Evolutionary conservation across 768 basidiomycete genomes (phyloP).

Genomic region (Bullera alba): DNA sequence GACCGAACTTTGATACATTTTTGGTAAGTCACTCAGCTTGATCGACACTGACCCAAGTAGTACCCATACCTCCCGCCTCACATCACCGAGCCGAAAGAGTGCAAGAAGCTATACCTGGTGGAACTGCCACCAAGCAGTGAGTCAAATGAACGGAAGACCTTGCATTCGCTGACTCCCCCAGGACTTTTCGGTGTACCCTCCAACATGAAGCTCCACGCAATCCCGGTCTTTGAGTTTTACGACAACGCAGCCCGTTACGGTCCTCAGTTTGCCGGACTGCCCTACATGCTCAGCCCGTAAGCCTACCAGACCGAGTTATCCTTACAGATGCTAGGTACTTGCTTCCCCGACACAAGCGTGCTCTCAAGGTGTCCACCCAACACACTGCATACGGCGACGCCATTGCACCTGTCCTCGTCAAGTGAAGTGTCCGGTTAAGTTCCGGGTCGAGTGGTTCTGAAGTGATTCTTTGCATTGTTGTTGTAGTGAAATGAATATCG

Average conservation of each 20-base stretch:
- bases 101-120: slow-evolving; percentile 90
- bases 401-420: too few species aligned
- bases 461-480: too few species aligned
- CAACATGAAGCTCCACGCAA: slow-evolving; percentile 97
- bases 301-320: slow-evolving; percentile 18
- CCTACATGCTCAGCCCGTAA: slow-evolving; percentile 78
- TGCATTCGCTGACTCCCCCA: slow-evolving; percentile 40
- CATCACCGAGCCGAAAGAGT: slow-evolving; percentile 95
- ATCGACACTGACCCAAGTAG: slow-evolving; percentile 47
- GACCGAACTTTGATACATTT: slow-evolving; percentile 97
- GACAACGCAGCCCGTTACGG: slow-evolving; percentile 91
- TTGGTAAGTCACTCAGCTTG: slow-evolving; percentile 59
- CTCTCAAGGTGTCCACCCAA: neutral
- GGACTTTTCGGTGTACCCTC: slow-evolving; percentile 94
- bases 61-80: slow-evolving; percentile 93
- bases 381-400: neutral
- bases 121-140: slow-evolving; percentile 90
- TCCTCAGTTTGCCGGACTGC: slow-evolving; percentile 88
- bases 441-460: too few species aligned
- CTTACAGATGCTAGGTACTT: neutral
- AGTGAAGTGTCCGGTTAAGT: too few species aligned
- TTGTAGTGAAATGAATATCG: too few species aligned
- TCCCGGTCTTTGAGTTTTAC: slow-evolving; percentile 93
- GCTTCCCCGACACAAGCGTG: neutral
- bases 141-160: slow-evolving; percentile 39